Evolutionary conservation across 306 rosid genomes (phyloP).

Genomic region (Amphicarpaea edgeworthii): DNA sequence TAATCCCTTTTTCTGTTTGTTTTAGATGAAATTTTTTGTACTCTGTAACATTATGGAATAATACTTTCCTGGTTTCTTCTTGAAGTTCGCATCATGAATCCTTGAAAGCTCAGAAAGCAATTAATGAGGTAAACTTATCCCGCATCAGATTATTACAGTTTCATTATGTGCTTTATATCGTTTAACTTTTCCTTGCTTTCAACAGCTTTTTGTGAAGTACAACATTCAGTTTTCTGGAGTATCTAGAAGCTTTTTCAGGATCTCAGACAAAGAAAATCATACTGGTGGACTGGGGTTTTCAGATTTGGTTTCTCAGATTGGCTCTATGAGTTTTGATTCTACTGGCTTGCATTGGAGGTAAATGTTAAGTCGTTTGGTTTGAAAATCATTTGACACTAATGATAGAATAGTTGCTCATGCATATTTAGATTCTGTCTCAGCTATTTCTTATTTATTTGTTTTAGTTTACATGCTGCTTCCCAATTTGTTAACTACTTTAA

Average conservation of each 20-base stretch:
- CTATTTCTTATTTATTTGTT: slow-evolving; percentile 23
- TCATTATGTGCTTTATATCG: slow-evolving; percentile 35
- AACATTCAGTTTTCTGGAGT: slow-evolving; percentile 99
- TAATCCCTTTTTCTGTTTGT: slow-evolving; percentile 48
- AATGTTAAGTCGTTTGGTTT: slow-evolving; percentile 41
- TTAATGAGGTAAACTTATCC: slow-evolving; percentile 80
- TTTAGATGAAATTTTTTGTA: slow-evolving; percentile 37
- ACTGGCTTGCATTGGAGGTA: slow-evolving; percentile 98
- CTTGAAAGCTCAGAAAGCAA: slow-evolving; percentile 94
- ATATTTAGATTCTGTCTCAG: slow-evolving; percentile 24
- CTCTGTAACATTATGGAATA: slow-evolving; percentile 38
- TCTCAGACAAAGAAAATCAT: slow-evolving; percentile 67
- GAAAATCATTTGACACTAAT: slow-evolving; percentile 37
- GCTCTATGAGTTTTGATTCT: slow-evolving; percentile 94
- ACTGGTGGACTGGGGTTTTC: slow-evolving; percentile 63
- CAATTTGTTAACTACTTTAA: slow-evolving; percentile 34
- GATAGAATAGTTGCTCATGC: slow-evolving; percentile 41
- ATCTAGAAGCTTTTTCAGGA: slow-evolving; percentile 81
- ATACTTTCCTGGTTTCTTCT: slow-evolving; percentile 44
- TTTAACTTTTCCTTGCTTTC: slow-evolving; percentile 48
- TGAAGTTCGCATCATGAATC: slow-evolving; percentile 98
- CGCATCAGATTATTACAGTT: slow-evolving; percentile 40
- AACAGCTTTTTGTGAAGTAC: slow-evolving; percentile 98
- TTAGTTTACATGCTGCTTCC: slow-evolving; percentile 30
- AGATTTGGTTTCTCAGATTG: slow-evolving; percentile 89